A percentile compares a stretch with the other conserved stretches of the same genome.
Conservation (phyloP, 2,329 filamentous ascomycete species). For the Talaromyces rugulosus region DNA sequence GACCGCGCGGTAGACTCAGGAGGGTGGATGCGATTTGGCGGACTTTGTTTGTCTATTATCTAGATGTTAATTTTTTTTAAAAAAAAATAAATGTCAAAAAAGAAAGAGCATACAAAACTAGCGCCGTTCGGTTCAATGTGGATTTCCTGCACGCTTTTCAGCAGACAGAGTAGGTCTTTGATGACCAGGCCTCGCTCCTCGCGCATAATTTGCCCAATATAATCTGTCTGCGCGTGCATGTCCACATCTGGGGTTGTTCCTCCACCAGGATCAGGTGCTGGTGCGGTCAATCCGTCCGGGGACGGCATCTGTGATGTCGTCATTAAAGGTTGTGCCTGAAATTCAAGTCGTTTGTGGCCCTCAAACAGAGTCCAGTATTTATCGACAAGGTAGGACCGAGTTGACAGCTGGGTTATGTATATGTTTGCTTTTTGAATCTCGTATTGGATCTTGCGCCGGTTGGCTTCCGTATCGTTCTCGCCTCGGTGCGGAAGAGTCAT, state of each 20-base stretch:
- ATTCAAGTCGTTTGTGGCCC: slow-evolving; percentile 44
- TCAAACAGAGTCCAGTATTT: slow-evolving; percentile 77
- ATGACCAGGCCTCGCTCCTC: slow-evolving; percentile 78
- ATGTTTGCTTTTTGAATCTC: slow-evolving; percentile 94
- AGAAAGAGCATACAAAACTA: slow-evolving; percentile 52
- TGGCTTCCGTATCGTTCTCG: slow-evolving; percentile 6
- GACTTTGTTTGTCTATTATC: slow-evolving; percentile 68
- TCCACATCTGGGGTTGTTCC: slow-evolving; percentile 25
- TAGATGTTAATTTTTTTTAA: neutral
- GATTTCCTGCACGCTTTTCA: slow-evolving; percentile 74
- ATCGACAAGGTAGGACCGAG: slow-evolving; percentile 79
- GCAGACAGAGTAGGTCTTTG: slow-evolving; percentile 68
- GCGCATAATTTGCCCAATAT: slow-evolving; percentile 61
- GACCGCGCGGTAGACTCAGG: slow-evolving; percentile 56
- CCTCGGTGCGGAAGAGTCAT: slow-evolving; percentile 14
- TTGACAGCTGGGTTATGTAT: slow-evolving; percentile 74
- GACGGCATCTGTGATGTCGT: slow-evolving; percentile 16
- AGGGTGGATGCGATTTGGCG: slow-evolving; percentile 78
- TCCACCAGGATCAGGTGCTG: slow-evolving; percentile 16
- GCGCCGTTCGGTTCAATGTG: slow-evolving; percentile 73
- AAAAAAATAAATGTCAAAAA: neutral
- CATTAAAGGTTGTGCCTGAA: neutral
- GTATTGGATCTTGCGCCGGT: slow-evolving; percentile 57
- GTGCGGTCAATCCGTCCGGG: slow-evolving; percentile 14
- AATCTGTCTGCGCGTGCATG: slow-evolving; percentile 39